Percentiles rank a stretch among this genome's conserved stretches.
Conservation (phyloP, 2,329 filamentous ascomycete genomes). For the Alternaria infectoria region DNA sequence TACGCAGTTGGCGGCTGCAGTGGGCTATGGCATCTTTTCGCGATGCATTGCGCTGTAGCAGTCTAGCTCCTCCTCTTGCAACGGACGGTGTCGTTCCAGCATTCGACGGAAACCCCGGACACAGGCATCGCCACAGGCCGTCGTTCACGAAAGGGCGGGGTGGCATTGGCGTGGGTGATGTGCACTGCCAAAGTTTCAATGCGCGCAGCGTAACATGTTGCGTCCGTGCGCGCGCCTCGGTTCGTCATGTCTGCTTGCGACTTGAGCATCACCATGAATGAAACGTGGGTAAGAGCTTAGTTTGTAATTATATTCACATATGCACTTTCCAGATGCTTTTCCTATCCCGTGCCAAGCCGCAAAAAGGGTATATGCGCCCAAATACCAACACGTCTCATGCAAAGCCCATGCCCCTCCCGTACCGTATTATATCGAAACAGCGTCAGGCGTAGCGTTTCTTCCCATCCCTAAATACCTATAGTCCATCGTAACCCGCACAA, state of each 20-base stretch:
- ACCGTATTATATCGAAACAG: constrained; percentile 2
- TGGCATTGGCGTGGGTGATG: constrained; percentile 30
- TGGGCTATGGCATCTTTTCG: not conserved
- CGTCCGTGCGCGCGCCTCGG: constrained; percentile 4
- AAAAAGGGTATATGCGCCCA: constrained; percentile 15
- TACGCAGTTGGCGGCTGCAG: constrained; percentile 13
- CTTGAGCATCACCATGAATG: not conserved
- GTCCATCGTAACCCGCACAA: not conserved
- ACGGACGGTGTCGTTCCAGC: not conserved
- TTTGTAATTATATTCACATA: constrained; percentile 3
- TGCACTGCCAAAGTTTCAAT: constrained; percentile 4
- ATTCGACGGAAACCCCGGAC: constrained; percentile 32
- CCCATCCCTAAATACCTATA: not conserved
- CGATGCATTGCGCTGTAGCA: not conserved
- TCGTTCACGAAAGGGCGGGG: constrained; percentile 43
- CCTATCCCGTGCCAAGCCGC: not conserved
- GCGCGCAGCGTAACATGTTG: not conserved
- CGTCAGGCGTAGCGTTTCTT: not conserved
- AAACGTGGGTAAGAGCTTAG: not conserved
- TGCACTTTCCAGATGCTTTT: not conserved
- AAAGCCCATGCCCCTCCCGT: not conserved
- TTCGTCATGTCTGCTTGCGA: not conserved
- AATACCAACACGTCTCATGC: constrained; percentile 6
- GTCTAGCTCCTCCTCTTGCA: not conserved
- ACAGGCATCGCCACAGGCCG: constrained; percentile 45